phyloP scores from a whole-genome alignment of 805 yeast species.

The Tetrapisispora taiwanensis region DNA sequence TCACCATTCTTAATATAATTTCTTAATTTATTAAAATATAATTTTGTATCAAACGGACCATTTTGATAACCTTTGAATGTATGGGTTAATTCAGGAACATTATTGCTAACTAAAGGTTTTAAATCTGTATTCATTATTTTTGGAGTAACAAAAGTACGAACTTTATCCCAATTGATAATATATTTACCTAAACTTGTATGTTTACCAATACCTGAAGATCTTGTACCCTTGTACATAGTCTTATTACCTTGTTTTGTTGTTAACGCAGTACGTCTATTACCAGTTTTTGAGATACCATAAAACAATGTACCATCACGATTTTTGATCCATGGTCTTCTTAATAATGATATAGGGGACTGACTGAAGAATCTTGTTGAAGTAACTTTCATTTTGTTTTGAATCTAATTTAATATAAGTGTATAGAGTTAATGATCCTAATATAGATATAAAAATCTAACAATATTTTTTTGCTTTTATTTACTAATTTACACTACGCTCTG shows the following conservation, averaged over 20 bases:
- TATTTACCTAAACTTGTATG: constrained; percentile 68
- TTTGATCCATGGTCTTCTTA: constrained; percentile 85
- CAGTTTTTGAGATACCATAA: constrained; percentile 69
- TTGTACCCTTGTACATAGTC: constrained; percentile 89
- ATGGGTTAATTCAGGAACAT: constrained; percentile 60
- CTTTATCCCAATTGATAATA: constrained; percentile 71
- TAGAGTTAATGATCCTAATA: too few relatives aligned
- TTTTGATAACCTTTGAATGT: constrained; percentile 56
- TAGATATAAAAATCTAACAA: too few relatives aligned
- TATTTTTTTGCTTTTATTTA: too few relatives aligned
- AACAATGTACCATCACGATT: constrained; percentile 73
- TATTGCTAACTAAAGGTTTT: constrained; percentile 70
- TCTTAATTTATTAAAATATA: constrained; percentile 60
- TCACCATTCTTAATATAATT: constrained; percentile 71
- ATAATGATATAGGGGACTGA: constrained; percentile 34
- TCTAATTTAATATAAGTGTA: too few relatives aligned
- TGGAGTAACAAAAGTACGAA: constrained; percentile 86
- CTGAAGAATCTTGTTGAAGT: constrained; percentile 39
- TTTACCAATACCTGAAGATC: constrained; percentile 86
- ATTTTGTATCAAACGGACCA: constrained; percentile 64
- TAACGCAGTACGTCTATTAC: constrained; percentile 73
- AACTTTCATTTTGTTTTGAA: constrained; percentile 38
- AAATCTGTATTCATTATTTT: constrained; percentile 34
- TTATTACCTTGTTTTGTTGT: constrained; percentile 93
- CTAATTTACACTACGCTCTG: too few relatives aligned